These are phyloP conservation scores for Diplodia mutila DNA, from an alignment of 2,329 filamentous ascomycete species.

Conservation along the genomic window DNA sequence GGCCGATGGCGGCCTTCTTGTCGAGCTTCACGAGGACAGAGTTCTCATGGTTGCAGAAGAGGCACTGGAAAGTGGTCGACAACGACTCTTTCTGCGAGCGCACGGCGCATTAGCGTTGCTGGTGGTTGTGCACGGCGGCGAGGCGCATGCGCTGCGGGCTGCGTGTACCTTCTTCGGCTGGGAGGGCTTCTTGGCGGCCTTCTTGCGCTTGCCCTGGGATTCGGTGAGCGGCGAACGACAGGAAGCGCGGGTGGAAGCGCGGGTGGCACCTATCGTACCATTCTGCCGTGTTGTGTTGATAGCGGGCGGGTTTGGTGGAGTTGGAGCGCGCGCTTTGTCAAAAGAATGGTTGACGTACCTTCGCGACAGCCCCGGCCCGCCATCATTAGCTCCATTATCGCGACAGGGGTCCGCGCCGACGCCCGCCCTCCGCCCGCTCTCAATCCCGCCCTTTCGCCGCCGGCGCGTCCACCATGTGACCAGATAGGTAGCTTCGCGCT, in stretches of 20 bases:
- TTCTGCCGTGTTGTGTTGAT: slow-evolving; percentile 27
- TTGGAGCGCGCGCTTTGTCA: background rate
- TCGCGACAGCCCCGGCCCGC: background rate
- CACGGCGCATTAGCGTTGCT: slow-evolving; percentile 15
- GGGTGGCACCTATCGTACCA: slow-evolving; percentile 31
- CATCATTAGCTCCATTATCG: background rate
- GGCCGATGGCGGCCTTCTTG: slow-evolving; percentile 86
- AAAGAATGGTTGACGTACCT: too few species aligned
- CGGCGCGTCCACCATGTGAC: slow-evolving; percentile 18
- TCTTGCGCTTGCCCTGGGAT: slow-evolving; percentile 84
- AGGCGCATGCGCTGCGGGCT: slow-evolving; percentile 5
- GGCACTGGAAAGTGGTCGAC: slow-evolving; percentile 85
- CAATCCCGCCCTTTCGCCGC: background rate
- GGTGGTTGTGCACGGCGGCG: background rate
- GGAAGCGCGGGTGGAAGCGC: background rate
- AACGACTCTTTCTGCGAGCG: slow-evolving; percentile 63
- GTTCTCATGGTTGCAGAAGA: slow-evolving; percentile 98
- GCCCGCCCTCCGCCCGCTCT: background rate
- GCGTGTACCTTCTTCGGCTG: slow-evolving; percentile 76
- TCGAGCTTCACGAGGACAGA: slow-evolving; percentile 89
- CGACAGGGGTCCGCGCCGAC: slow-evolving; percentile 8
- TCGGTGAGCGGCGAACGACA: slow-evolving; percentile 1
- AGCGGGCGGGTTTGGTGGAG: background rate
- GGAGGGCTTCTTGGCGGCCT: slow-evolving; percentile 77
- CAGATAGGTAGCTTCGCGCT: slow-evolving; percentile 19